phyloP scores from a whole-genome alignment of 1,284 basidiomycete species.

The Mycena citricolor region DNA sequence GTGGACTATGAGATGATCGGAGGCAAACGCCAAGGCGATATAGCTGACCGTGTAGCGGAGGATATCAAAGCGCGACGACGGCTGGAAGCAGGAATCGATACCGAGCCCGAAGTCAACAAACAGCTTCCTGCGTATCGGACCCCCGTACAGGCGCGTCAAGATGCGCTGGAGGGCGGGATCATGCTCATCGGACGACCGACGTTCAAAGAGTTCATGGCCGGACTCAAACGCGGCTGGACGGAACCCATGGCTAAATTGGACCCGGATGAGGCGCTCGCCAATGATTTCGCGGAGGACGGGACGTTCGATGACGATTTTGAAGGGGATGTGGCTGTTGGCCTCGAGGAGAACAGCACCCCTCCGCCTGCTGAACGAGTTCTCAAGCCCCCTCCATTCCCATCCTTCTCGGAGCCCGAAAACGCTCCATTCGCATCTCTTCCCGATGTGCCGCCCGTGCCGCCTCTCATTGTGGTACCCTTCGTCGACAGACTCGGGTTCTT shows the following conservation, averaged over 20 bases:
- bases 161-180: conserved; percentile 79
- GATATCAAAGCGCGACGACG: conserved; percentile 69
- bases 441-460: conserved; percentile 74
- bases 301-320: conserved; percentile 87
- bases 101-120: conserved; percentile 41
- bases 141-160: conserved; percentile 54
- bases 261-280: conserved; percentile 74
- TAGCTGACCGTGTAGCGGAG: conserved; percentile 74
- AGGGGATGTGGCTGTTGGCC: too few species aligned
- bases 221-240: conserved; percentile 85
- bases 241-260: conserved; percentile 70
- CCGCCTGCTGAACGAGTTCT: too few species aligned
- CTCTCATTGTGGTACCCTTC: conserved; percentile 87
- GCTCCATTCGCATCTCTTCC: conserved; percentile 61
- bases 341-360: too few species aligned
- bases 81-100: conserved; percentile 61
- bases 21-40: conserved; percentile 84
- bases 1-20: conserved; percentile 87
- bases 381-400: too few species aligned
- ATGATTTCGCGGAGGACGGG: conserved; percentile 69
- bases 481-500: conserved; percentile 83
- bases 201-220: conserved; percentile 93
- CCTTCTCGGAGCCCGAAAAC: too few species aligned
- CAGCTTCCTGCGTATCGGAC: conserved; percentile 59
- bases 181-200: conserved; percentile 88